Base-by-base conservation (phyloP, 2,329 filamentous ascomycete genomes). In the Botrytis byssoidea region DNA sequence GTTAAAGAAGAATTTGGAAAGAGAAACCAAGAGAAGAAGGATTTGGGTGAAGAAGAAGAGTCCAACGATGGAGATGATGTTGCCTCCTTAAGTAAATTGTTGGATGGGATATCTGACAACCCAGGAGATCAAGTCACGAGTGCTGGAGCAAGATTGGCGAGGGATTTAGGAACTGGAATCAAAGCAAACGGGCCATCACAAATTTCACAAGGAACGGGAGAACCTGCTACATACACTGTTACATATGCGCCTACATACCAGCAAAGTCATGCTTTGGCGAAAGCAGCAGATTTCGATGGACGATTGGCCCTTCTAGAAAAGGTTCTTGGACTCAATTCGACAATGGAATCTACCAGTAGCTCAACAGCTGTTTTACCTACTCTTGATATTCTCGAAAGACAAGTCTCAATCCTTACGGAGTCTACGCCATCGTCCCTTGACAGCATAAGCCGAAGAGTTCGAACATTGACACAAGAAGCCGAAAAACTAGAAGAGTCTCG, bases 241-340 rank as follows among this genome's bases (percentile, higher is more conserved):
- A 90, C 88, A 44, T 91, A 91, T 77, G 87, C 89, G 46, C 91
- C 85, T 63, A 87, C 83, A 68, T 93, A 90, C 77, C 88, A 91
- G 78, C 87, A 91, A 80, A 90, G 86, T 59, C 91, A 93, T 79
- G 89, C 91, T 40, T 86, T 98, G 51, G 89, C 91, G 48, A 93
- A 94, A 82, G 92, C 93, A 10, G 93, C 95, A 37, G 92, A 96
- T 76, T 98, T 99, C 79, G 95, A 98, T 81, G 88, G 89, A 44
- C 90, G 96, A 8, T 88, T 99, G 32, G 85, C 91, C 4, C 85
- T 92, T 44, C 85, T 99, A 66, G 96, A 99, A 84, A 90, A 90
- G 77, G 88, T 91, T 1, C 88, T 99, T 42, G 96, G 96, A 16
- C 88, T 97, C 67, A 92, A 90, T 59, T 90, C 91, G 35, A 89